phyloP scores from a whole-genome alignment of 139 green algal genomes.

The Chlamydomonas asymmetrica region DNA sequence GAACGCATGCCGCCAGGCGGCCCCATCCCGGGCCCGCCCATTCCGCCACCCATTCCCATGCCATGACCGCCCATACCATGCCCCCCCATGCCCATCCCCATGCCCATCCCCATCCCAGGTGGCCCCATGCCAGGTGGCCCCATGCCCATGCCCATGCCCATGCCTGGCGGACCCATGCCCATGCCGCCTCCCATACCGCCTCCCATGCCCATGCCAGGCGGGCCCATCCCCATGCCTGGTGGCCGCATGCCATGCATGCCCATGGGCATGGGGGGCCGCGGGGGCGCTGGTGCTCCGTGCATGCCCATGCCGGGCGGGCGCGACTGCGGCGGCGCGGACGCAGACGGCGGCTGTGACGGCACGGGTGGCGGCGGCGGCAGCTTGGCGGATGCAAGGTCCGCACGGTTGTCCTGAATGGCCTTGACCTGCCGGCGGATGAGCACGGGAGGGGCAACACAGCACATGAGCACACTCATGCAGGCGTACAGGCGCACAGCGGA shows the following conservation, averaged over 20 bases:
- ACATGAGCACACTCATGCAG: too few relatives aligned
- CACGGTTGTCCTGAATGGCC: constrained; percentile 39
- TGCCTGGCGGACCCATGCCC: constrained; percentile 24
- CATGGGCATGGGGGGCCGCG: constrained; percentile 25
- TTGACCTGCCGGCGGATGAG: constrained; percentile 45
- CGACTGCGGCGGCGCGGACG: constrained; percentile 10
- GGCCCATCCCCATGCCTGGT: constrained; percentile 20
- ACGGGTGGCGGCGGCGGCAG: not conserved
- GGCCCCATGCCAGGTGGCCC: not conserved
- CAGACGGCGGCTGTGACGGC: constrained; percentile 12
- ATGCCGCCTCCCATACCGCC: constrained; percentile 12
- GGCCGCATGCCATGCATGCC: constrained; percentile 17
- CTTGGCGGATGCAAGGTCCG: constrained; percentile 1
- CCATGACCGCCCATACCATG: constrained; percentile 6
- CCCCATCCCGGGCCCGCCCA: constrained; percentile 1
- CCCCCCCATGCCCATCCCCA: constrained; percentile 11
- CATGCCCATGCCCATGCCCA: constrained; percentile 10
- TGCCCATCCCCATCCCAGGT: not conserved
- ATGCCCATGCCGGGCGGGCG: constrained; percentile 18
- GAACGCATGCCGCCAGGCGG: not conserved
- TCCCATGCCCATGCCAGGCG: constrained; percentile 33
- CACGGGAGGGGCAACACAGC: too few relatives aligned
- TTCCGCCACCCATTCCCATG: constrained; percentile 19
- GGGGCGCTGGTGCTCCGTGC: not conserved
- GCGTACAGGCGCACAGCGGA: too few relatives aligned